A percentile compares a stretch with the other conserved stretches of the same genome.
These are phyloP conservation scores for Leucocoprinus birnbaumii DNA, from an alignment of 768 basidiomycete species.

Conservation along the genomic window DNA sequence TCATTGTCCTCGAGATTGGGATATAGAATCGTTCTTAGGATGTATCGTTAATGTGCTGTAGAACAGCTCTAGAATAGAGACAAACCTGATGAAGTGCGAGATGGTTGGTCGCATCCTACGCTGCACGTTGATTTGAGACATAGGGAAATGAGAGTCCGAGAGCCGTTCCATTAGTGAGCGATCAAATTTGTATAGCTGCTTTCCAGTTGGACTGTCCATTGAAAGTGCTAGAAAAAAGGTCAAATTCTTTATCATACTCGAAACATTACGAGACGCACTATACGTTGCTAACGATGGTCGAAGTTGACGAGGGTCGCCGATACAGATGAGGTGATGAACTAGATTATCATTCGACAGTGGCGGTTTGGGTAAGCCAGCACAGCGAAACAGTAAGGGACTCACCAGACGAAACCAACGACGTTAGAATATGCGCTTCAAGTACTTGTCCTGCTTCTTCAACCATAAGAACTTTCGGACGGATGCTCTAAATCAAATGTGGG, in stretches of 20 bases:
- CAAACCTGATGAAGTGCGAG: constrained; percentile 60
- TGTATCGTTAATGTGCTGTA: too few species aligned
- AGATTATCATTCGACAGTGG: neutral
- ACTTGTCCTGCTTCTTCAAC: constrained; percentile 86
- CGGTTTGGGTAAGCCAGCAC: neutral
- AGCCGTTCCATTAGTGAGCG: constrained; percentile 78
- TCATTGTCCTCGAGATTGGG: constrained; percentile 56
- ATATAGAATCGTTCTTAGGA: constrained; percentile 65
- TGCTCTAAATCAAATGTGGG: constrained; percentile 35
- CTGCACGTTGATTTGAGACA: constrained; percentile 73
- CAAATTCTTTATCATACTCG: too few species aligned
- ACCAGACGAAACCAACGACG: constrained; percentile 54
- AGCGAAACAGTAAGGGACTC: neutral
- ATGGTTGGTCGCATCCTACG: constrained; percentile 74
- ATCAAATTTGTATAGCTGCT: constrained; percentile 59
- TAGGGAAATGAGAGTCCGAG: constrained; percentile 48
- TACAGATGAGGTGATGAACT: constrained; percentile 70
- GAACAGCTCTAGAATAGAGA: too few species aligned
- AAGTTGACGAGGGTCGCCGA: constrained; percentile 79
- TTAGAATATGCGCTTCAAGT: constrained; percentile 72
- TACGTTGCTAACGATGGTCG: constrained; percentile 66
- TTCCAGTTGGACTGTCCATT: constrained; percentile 60
- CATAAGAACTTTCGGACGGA: constrained; percentile 59
- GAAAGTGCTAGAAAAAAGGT: constrained; percentile 61
- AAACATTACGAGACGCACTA: constrained; percentile 32